A percentile compares a stretch with the other conserved stretches of the same genome.
Conservation (phyloP, 2,329 filamentous ascomycete species). For the Verticillium klebahnii region DNA sequence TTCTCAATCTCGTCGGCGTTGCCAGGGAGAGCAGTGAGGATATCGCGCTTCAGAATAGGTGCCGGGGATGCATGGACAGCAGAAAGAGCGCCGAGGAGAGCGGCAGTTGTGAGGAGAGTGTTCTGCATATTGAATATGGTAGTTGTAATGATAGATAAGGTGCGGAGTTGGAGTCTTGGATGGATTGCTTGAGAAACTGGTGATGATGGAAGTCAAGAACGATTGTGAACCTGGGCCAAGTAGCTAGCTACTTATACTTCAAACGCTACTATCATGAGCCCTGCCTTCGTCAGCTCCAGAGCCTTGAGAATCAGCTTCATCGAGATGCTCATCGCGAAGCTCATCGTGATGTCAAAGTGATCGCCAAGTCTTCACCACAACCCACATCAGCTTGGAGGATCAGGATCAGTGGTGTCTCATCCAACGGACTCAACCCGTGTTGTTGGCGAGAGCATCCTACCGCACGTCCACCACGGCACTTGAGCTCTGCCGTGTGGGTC, state of each 20-base stretch:
- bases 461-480: background rate
- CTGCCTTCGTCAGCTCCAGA: background rate
- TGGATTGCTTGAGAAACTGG: background rate
- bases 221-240: background rate
- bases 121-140: background rate
- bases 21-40: slow-evolving; percentile 23
- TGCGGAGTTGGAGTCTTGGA: background rate
- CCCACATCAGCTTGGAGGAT: background rate
- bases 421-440: background rate
- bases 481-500: background rate
- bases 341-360: background rate
- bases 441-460: background rate
- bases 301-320: background rate
- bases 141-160: background rate
- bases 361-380: background rate
- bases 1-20: slow-evolving; percentile 26
- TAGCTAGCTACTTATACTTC: background rate
- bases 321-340: background rate
- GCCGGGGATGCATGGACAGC: slow-evolving; percentile 14
- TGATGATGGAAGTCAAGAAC: background rate
- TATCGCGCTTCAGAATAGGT: slow-evolving; percentile 15
- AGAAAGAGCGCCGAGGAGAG: slow-evolving; percentile 13
- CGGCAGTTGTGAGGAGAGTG: background rate
- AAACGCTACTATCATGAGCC: background rate
- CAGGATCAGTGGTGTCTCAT: background rate